Conservation (phyloP, 495 filamentous ascomycete species). For the Astrothelium macrocarpum region DNA sequence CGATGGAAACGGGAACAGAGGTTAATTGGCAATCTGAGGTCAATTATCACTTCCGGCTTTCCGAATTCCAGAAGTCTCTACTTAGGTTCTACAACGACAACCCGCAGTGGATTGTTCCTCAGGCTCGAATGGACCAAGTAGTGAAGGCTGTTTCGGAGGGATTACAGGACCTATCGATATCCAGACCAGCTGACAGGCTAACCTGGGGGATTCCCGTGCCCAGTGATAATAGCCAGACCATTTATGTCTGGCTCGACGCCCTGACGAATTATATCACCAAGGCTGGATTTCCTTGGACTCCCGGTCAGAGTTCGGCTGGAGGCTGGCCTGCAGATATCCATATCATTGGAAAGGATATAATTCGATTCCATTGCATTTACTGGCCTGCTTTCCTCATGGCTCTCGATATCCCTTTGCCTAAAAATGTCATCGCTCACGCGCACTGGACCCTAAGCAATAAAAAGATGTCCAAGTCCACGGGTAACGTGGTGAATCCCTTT, state of each 20-base stretch:
- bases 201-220: constrained; percentile 89
- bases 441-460: constrained; percentile 85
- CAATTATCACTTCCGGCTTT: constrained; percentile 93
- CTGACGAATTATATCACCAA: constrained; percentile 87
- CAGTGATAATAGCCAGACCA: constrained; percentile 72
- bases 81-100: constrained; percentile 69
- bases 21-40: constrained; percentile 92
- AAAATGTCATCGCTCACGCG: constrained; percentile 73
- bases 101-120: constrained; percentile 60
- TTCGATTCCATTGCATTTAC: constrained; percentile 93
- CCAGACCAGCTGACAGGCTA: constrained; percentile 66
- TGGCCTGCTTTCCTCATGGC: constrained; percentile 96
- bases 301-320: constrained; percentile 47
- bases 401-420: constrained; percentile 71
- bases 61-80: constrained; percentile 62
- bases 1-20: constrained; percentile 76
- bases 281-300: constrained; percentile 71
- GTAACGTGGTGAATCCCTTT: constrained; percentile 92
- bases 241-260: constrained; percentile 97
- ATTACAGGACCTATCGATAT: constrained; percentile 80
- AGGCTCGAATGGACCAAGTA: constrained; percentile 56
- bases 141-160: constrained; percentile 56
- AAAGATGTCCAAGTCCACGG: constrained; percentile 94
- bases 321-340: constrained; percentile 91
- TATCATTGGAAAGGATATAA: constrained; percentile 90